Evolutionary conservation across 768 basidiomycete genomes (phyloP).

Genomic region (Tephrocybe sp.): DNA sequence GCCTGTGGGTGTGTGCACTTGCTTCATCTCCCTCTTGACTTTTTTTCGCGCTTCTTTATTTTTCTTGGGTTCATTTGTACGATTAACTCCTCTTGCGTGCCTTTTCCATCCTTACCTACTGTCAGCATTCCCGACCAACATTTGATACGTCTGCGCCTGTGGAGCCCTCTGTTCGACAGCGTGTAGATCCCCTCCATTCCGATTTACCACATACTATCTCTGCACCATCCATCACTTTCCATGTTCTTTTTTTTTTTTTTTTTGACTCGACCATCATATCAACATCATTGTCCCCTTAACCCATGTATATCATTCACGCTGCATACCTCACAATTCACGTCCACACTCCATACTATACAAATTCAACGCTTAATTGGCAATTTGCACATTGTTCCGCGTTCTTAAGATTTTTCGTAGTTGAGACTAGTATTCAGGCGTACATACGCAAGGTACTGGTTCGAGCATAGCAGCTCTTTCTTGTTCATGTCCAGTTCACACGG

Average conservation of each 20-base stretch:
- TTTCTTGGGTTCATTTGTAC: conserved; percentile 14
- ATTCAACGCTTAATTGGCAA: no score
- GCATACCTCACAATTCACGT: background rate
- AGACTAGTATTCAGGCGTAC: no score
- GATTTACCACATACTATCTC: conserved; percentile 10
- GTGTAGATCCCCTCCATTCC: background rate
- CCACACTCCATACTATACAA: background rate
- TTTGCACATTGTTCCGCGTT: background rate
- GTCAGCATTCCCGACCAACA: background rate
- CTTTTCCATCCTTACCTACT: conserved; percentile 4
- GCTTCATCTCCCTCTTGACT: background rate
- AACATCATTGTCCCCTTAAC: background rate
- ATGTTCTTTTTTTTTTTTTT: conserved; percentile 8
- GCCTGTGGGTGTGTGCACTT: background rate
- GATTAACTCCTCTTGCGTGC: conserved; percentile 2
- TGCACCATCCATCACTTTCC: conserved; percentile 10
- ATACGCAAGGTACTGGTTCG: no score
- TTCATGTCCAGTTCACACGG: no score
- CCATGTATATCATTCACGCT: conserved; percentile 10
- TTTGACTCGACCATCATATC: background rate
- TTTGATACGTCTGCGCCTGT: conserved; percentile 4
- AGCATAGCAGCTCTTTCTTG: no score
- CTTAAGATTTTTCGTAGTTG: no score
- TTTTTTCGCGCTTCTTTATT: conserved; percentile 4
- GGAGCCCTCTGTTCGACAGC: background rate